Evolutionary conservation across 1,139 yeast species (phyloP).

Genomic region (Wickerhamomyces sp.): DNA sequence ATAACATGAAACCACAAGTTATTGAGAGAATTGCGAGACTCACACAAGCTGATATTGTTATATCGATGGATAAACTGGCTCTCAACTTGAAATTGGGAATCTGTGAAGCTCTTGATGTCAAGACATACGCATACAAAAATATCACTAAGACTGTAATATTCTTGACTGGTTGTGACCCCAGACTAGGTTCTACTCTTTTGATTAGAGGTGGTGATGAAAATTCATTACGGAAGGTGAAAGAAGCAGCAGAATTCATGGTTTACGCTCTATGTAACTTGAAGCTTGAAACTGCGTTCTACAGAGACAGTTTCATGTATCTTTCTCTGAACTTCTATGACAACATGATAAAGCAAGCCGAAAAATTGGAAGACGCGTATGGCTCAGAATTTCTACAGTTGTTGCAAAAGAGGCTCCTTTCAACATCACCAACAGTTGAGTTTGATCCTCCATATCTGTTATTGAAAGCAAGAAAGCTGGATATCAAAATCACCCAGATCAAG

Average conservation of each 20-base stretch:
- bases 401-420: conserved; percentile 49
- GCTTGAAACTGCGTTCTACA: conserved; percentile 74
- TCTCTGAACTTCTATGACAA: conserved; percentile 32
- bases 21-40: conserved; percentile 75
- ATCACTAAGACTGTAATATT: conserved; percentile 67
- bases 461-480: conserved; percentile 52
- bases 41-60: conserved; percentile 76
- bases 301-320: conserved; percentile 63
- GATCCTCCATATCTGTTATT: conserved; percentile 59
- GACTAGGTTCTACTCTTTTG: conserved; percentile 76
- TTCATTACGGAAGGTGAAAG: conserved; percentile 60
- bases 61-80: conserved; percentile 61
- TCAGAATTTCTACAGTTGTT: conserved; percentile 49
- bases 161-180: conserved; percentile 70
- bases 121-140: conserved; percentile 52
- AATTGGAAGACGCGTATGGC: conserved; percentile 28
- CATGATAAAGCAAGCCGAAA: conserved; percentile 9
- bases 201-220: conserved; percentile 72
- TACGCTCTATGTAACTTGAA: conserved; percentile 72
- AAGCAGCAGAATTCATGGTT: conserved; percentile 74
- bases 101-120: conserved; percentile 69
- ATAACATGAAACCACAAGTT: conserved; percentile 77
- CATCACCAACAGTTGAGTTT: conserved; percentile 72
- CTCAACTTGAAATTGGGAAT: conserved; percentile 60
- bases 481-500: conserved; percentile 33